These are phyloP conservation scores for Pinus taeda DNA, from an alignment of 75 land plant genomes.

Conservation along the genomic window DNA sequence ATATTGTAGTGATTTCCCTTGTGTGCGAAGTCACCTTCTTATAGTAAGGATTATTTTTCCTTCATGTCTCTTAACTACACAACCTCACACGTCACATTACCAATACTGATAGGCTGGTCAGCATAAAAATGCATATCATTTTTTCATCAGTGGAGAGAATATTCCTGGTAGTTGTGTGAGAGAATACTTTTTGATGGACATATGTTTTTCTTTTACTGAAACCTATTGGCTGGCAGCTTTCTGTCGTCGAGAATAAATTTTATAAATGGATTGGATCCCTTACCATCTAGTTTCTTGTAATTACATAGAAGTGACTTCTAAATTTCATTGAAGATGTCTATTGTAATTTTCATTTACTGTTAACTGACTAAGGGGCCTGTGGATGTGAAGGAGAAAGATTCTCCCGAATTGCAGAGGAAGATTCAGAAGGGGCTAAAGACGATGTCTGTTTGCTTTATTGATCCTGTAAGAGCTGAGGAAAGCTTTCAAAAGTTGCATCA, in stretches of 20 bases:
- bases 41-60: too few relatives aligned
- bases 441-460: constrained; percentile 66
- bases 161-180: too few relatives aligned
- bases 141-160: too few relatives aligned
- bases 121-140: too few relatives aligned
- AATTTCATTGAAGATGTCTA: not conserved
- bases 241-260: not conserved
- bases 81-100: too few relatives aligned
- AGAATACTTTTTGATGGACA: too few relatives aligned
- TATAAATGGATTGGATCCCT: not conserved
- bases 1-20: too few relatives aligned
- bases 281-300: constrained; percentile 6
- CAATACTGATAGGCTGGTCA: too few relatives aligned
- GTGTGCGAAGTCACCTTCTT: too few relatives aligned
- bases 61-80: too few relatives aligned
- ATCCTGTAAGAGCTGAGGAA: constrained; percentile 73
- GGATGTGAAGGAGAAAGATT: constrained; percentile 47
- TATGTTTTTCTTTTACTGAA: too few relatives aligned
- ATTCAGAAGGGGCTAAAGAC: constrained; percentile 38
- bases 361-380: not conserved
- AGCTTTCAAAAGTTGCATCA: constrained; percentile 67
- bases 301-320: not conserved
- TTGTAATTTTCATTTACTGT: not conserved
- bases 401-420: constrained; percentile 40
- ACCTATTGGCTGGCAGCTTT: not conserved